Evolutionary conservation across 495 filamentous ascomycete species (phyloP).

Genomic region (Lasiosphaeria hispida): DNA sequence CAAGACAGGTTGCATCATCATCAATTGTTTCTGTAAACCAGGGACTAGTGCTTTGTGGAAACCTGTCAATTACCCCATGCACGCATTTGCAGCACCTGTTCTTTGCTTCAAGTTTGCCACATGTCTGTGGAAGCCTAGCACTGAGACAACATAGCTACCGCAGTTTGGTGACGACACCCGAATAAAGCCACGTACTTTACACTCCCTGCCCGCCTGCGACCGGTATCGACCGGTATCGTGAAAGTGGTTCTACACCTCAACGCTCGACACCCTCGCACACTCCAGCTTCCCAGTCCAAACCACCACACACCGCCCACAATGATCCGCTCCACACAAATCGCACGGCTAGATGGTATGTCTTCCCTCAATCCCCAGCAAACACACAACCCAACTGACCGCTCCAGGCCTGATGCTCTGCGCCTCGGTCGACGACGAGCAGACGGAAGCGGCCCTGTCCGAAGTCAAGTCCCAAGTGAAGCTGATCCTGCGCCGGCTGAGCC

Average conservation of each 20-base stretch:
- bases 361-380: conserved; percentile 19
- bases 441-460: conserved; percentile 75
- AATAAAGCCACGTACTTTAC: conserved; percentile 17
- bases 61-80: no score
- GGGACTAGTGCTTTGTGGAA: no score
- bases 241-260: not conserved
- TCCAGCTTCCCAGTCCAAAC: not conserved
- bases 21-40: no score
- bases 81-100: no score
- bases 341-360: conserved; percentile 79
- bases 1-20: no score
- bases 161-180: conserved; percentile 1
- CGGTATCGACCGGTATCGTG: not conserved
- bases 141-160: not conserved
- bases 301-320: conserved; percentile 47
- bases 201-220: not conserved
- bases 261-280: not conserved
- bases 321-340: conserved; percentile 95
- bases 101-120: no score
- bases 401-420: conserved; percentile 90
- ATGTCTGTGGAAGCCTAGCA: no score
- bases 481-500: conserved; percentile 79
- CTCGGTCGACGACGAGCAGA: conserved; percentile 78
- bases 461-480: conserved; percentile 90
- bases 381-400: conserved; percentile 5